Base-by-base conservation (phyloP, 2,329 filamentous ascomycete genomes). In the Gnomoniopsis sp. region DNA sequence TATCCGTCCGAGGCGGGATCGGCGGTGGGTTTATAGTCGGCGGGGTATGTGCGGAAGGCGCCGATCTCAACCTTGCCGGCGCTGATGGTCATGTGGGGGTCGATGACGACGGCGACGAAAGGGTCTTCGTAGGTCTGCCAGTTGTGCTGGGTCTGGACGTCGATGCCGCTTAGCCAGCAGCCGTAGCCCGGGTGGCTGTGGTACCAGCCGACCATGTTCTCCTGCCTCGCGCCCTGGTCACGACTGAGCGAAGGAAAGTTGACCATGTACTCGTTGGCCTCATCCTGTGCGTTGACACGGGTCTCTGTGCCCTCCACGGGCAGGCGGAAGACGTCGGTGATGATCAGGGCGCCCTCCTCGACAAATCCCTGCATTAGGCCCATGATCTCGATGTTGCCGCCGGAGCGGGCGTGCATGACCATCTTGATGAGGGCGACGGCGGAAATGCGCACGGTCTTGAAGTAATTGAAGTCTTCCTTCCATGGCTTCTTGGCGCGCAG, bases 281-380 rank as follows among this genome's bases (percentile, higher is more conserved):
- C 93, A 65, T 89, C 88, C 70, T 96, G 92, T 0, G 95, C 95
- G 72, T 99, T 99, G 66, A 99, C 95, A 62, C 95, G 84, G 2
- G 95, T 99, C 77, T 99, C 95, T n/a, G 95, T 99, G 26, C 95
- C 95, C 72, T 99, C 95, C 44, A 99, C 95, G 0, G 95, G 95
- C 43, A 99, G 79, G 21, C 93, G 86, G 75, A 98, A 95, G 26
- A 93, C 91, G 70, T 99, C 95, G 1, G 93, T 98, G 55, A 99
- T 89, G 65, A 99, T 86, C 68, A 99, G 90, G 1, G 90, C 84
- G 68, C 96, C 88, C 46, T 88, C 86, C 64, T 91, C 85, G 52
- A 96, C 88, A 73, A 96, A 96, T 62, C 95, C 95, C 71, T 96
- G 90, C 95, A 99, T 99, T 67, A 99, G 75, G 58, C 95, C 95